Percentiles rank a stretch among this genome's conserved stretches.
phyloP scores from a whole-genome alignment of 208 protist genomes.

The Porcisia hertigi region DNA sequence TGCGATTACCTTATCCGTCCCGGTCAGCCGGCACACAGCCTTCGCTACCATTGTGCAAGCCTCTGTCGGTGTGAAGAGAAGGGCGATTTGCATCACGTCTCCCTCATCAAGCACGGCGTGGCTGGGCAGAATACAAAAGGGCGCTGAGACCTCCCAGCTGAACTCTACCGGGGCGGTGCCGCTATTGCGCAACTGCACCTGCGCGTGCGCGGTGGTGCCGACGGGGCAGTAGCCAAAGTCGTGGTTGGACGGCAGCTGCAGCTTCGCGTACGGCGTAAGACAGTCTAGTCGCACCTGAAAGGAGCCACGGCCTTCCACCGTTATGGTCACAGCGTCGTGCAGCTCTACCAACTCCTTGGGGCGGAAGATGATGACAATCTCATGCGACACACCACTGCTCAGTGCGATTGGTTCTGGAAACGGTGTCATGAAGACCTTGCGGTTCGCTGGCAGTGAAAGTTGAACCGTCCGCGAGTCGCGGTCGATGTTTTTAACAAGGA shows the following conservation, averaged over 20 bases:
- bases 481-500: conserved; percentile 91
- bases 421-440: conserved; percentile 78
- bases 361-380: conserved; percentile 77
- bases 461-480: conserved; percentile 67
- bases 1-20: conserved; percentile 51
- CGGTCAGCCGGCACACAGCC: conserved; percentile 77
- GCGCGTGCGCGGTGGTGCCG: conserved; percentile 42
- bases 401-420: conserved; percentile 88
- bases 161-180: conserved; percentile 80
- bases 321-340: conserved; percentile 83
- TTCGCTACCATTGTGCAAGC: conserved; percentile 76
- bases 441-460: conserved; percentile 77
- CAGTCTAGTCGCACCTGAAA: conserved; percentile 84
- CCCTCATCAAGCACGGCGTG: conserved; percentile 48
- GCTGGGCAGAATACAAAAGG: conserved; percentile 75
- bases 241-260: conserved; percentile 57
- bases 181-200: conserved; percentile 76
- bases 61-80: conserved; percentile 74
- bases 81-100: conserved; percentile 45
- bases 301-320: conserved; percentile 68
- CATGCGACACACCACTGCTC: conserved; percentile 75
- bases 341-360: conserved; percentile 72
- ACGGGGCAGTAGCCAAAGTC: conserved; percentile 92
- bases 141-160: conserved; percentile 70
- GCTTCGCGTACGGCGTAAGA: conserved; percentile 66